Conservation (phyloP, 208 protist genomes). For the Leishmania aethiopica region DNA sequence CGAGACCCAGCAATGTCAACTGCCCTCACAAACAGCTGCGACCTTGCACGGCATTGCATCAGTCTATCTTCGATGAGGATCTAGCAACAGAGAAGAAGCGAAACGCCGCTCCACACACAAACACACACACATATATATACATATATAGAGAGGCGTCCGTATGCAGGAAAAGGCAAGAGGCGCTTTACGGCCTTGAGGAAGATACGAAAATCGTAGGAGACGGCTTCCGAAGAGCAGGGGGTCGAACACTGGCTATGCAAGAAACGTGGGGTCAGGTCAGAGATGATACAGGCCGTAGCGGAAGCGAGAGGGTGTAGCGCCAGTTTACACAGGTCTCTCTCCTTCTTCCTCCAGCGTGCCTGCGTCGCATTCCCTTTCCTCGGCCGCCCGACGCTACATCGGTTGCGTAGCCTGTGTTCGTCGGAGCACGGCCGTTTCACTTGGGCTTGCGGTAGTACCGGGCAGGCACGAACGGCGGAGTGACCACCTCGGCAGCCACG, state of each 20-base stretch:
- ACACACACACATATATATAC: neutral
- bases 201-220: neutral
- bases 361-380: neutral
- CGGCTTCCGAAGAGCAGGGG: neutral
- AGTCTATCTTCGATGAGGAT: neutral
- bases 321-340: too few species aligned
- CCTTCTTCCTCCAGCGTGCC: neutral
- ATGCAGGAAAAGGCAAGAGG: neutral
- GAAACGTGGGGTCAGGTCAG: neutral
- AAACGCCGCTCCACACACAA: neutral
- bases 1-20: neutral
- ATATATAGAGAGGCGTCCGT: neutral
- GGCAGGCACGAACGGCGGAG: constrained; percentile 94
- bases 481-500: constrained; percentile 72
- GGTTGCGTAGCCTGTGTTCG: neutral
- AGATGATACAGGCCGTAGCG: neutral
- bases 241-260: neutral
- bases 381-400: neutral
- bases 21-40: neutral
- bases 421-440: neutral
- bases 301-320: neutral
- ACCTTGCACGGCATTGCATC: neutral
- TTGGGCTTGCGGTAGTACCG: constrained; percentile 58
- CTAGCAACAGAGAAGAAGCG: neutral
- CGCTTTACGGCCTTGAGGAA: neutral